Evolutionary conservation across 768 basidiomycete species (phyloP).

Genomic region (Trametes meyenii): DNA sequence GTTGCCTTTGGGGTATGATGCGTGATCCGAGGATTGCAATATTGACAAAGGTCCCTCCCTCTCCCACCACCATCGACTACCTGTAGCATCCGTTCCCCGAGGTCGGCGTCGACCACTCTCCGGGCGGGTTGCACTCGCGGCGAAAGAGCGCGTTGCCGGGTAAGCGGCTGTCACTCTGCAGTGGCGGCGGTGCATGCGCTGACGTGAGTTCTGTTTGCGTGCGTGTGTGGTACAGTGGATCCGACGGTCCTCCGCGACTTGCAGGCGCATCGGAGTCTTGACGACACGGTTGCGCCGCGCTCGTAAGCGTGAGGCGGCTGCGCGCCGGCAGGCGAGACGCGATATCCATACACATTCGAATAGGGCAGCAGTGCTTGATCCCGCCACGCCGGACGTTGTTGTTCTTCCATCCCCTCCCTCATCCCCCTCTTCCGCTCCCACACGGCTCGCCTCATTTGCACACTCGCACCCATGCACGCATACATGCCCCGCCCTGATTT

Average conservation of each 20-base stretch:
- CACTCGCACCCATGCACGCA: constrained; percentile 12
- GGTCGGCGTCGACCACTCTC: constrained; percentile 61
- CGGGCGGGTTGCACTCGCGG: constrained; percentile 79
- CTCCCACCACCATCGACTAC: constrained; percentile 18
- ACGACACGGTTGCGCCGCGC: constrained; percentile 40
- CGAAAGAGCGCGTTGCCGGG: constrained; percentile 76
- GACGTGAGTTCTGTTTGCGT: constrained; percentile 7
- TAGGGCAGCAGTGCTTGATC: constrained; percentile 24
- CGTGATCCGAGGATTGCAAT: constrained; percentile 26
- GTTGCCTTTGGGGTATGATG: constrained; percentile 23
- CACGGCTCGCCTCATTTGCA: not conserved
- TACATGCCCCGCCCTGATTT: constrained; percentile 5
- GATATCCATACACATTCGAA: constrained; percentile 15
- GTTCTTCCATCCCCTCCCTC: not conserved
- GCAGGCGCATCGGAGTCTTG: constrained; percentile 84
- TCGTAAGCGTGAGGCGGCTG: not conserved
- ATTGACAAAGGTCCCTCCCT: constrained; percentile 20
- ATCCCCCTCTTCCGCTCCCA: not conserved
- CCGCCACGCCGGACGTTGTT: constrained; percentile 23
- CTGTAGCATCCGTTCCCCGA: constrained; percentile 68
- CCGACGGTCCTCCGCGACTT: constrained; percentile 86
- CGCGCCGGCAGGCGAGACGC: constrained; percentile 9
- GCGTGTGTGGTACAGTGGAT: constrained; percentile 57
- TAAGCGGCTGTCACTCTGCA: constrained; percentile 16
- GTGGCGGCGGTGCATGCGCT: constrained; percentile 6